phyloP scores from a whole-genome alignment of 768 basidiomycete genomes.

The Tulasnella sp. region DNA sequence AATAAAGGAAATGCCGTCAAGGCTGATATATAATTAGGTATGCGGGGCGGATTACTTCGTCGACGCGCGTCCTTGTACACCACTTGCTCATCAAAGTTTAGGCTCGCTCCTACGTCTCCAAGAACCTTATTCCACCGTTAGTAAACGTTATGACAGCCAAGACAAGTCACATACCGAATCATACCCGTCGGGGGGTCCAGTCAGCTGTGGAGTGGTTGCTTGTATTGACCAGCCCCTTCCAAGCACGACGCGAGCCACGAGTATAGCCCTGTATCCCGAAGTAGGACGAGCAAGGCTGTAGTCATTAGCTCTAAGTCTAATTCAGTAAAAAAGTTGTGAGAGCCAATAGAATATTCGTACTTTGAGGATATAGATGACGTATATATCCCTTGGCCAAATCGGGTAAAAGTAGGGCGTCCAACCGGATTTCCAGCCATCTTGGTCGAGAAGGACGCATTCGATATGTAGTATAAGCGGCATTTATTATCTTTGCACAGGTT shows the following conservation, averaged over 20 bases:
- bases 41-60: background rate
- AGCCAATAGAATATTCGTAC: background rate
- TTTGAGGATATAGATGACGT: slow-evolving; percentile 29
- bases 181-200: background rate
- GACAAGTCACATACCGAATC: background rate
- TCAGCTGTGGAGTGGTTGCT: background rate
- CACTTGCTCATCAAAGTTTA: slow-evolving; percentile 30
- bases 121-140: background rate
- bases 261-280: background rate
- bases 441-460: background rate
- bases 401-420: background rate
- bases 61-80: slow-evolving; percentile 16
- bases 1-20: slow-evolving; percentile 40
- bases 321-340: background rate
- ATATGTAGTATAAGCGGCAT: background rate
- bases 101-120: background rate
- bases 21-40: background rate
- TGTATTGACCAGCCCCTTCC: background rate
- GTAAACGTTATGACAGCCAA: background rate
- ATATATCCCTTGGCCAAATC: slow-evolving; percentile 26
- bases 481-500: background rate
- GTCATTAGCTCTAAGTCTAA: background rate
- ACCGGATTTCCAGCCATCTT: background rate
- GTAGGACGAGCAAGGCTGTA: background rate
- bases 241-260: slow-evolving; percentile 2